Base-by-base conservation (phyloP, 1,284 basidiomycete genomes). In the Papiliotrema flavescens region DNA sequence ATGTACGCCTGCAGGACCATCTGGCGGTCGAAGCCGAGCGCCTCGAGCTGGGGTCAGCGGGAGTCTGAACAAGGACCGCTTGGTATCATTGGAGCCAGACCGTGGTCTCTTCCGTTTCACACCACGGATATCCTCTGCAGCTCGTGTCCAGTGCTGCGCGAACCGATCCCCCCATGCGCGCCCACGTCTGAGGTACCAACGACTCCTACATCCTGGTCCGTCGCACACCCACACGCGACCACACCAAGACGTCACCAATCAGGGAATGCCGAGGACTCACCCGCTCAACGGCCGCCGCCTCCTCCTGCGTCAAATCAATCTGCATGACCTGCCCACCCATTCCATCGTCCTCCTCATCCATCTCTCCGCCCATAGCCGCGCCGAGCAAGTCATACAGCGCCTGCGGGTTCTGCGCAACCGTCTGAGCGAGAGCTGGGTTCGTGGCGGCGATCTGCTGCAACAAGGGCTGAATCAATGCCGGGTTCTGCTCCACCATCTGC, bases 1-100 rank as follows among this genome's bases (percentile, higher is more conserved):
- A 77, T 92, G 78, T 89, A 97, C 0, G 93, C 93, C 74, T 95
- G 84, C 42, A 91, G 78, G 4, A 82, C 92, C 0, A 80, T 78
- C 49, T 91, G 81, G 44, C 90, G 82, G 22, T 88, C 76, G 76
- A 97, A 97, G 1, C 93, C 93, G 51, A 97, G 84, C 2, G 80
- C 86, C 76, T 90, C 84, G 57, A 97, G 80, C 88, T 93, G 59
- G 14, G 26, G 39, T 49, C 26, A 53, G 44, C 44, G 17, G 15
- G 14, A 19, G 14, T n/a, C n/a, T 32, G 28, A 5, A 6, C 5
- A 32, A 32, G 5, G 28, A 32, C 28, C 5, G 5, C 28, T 11
- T 32, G 28, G 6, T 11, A 5, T 32, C 28, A 5, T 32, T 11
- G n/a, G 28, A 5, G 28, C 28, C 28, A 32, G 28, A 32, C 28